Percentiles rank a stretch among this genome's conserved stretches.
phyloP scores from a whole-genome alignment of 139 green algal species.

The Chlorella sp. region DNA sequence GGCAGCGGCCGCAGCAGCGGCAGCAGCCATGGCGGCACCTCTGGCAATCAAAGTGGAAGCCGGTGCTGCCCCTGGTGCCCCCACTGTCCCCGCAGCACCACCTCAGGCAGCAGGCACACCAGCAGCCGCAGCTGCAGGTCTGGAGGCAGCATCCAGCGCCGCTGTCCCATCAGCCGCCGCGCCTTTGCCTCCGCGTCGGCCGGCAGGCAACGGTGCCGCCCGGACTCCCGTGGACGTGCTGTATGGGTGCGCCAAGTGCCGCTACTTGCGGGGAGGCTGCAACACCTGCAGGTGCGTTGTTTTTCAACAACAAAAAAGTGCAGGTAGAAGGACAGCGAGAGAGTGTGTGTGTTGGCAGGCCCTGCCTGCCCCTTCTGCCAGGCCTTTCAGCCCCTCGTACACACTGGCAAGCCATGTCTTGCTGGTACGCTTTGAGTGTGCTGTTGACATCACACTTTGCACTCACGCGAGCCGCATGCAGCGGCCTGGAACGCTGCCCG shows the following conservation, averaged over 20 bases:
- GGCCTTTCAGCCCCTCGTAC: too few species aligned
- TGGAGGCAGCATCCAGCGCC: background rate
- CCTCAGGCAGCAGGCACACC: background rate
- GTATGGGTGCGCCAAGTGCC: conserved; percentile 62
- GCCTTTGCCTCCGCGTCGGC: background rate
- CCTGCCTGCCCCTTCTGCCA: too few species aligned
- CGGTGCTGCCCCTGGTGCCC: too few species aligned
- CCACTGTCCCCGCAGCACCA: too few species aligned
- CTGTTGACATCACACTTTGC: too few species aligned
- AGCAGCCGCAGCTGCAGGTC: background rate
- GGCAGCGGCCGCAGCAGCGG: background rate
- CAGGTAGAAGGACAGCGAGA: too few species aligned
- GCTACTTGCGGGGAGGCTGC: conserved; percentile 47
- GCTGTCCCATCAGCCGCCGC: background rate
- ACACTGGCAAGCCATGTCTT: too few species aligned
- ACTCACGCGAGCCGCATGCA: too few species aligned
- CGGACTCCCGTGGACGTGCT: conserved; percentile 43
- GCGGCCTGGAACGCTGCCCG: background rate
- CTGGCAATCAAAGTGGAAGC: too few species aligned
- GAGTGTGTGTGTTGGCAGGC: too few species aligned
- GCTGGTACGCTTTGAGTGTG: too few species aligned
- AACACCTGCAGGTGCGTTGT: conserved; percentile 27
- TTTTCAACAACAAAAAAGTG: too few species aligned
- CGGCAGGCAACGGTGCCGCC: background rate
- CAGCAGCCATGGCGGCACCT: background rate